A percentile compares a stretch with the other conserved stretches of the same genome.
phyloP scores from a whole-genome alignment of 352 stramenopile genomes.

The Phytophthora boehmeriae region DNA sequence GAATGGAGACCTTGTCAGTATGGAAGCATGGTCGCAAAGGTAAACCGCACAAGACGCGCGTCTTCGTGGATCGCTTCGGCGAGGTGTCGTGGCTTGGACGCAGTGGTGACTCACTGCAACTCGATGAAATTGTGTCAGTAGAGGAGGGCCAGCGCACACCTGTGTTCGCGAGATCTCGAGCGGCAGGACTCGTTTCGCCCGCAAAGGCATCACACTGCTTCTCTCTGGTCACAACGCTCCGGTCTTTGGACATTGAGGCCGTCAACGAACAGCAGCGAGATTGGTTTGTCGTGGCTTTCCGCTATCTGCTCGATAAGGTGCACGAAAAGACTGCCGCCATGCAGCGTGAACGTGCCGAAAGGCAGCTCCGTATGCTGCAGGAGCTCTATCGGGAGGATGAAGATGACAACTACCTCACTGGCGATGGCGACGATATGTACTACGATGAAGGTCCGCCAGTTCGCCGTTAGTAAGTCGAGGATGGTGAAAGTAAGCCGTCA shows the following conservation, averaged over 20 bases:
- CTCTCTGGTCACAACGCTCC: slow-evolving; percentile 65
- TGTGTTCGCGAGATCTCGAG: slow-evolving; percentile 64
- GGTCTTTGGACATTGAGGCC: slow-evolving; percentile 81
- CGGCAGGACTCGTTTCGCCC: slow-evolving; percentile 32
- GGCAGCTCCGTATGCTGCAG: slow-evolving; percentile 77
- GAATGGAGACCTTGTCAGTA: slow-evolving; percentile 70
- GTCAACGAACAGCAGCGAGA: slow-evolving; percentile 75
- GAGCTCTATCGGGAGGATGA: slow-evolving; percentile 58
- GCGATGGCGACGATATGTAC: slow-evolving; percentile 39
- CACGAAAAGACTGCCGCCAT: slow-evolving; percentile 81
- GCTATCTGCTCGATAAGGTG: slow-evolving; percentile 86
- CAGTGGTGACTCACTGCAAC: slow-evolving; percentile 74
- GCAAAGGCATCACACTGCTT: slow-evolving; percentile 57
- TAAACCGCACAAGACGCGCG: slow-evolving; percentile 80
- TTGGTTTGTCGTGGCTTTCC: slow-evolving; percentile 88
- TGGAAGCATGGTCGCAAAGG: slow-evolving; percentile 84
- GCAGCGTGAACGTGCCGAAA: slow-evolving; percentile 78
- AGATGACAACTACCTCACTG: slow-evolving; percentile 29
- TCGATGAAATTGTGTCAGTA: slow-evolving; percentile 75
- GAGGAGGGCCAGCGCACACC: slow-evolving; percentile 60
- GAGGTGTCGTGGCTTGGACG: slow-evolving; percentile 85
- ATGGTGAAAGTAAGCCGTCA: neutral
- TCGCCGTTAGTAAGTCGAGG: slow-evolving; percentile 18
- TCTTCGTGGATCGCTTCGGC: slow-evolving; percentile 83
- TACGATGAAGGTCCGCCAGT: slow-evolving; percentile 28